Evolutionary conservation across 768 basidiomycete species (phyloP).

Genomic region (Leccinum rimulosum): DNA sequence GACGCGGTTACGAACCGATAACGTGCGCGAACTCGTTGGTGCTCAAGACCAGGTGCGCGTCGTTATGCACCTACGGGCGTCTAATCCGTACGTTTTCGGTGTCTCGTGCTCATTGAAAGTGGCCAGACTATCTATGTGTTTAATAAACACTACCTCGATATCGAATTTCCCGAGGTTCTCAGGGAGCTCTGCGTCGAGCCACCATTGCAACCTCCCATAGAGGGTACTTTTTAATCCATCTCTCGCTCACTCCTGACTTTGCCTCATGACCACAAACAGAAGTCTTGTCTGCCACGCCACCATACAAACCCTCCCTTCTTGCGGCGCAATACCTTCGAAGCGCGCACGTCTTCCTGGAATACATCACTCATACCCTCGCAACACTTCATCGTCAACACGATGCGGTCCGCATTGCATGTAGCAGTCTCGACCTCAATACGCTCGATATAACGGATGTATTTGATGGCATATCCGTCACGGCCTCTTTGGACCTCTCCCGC

Average conservation of each 20-base stretch:
- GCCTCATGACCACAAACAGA: constrained; percentile 36
- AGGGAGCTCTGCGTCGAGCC: constrained; percentile 60
- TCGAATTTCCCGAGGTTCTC: constrained; percentile 63
- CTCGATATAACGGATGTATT: constrained; percentile 71
- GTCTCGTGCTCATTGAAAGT: constrained; percentile 12
- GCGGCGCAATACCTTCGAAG: constrained; percentile 64
- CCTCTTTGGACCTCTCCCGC: constrained; percentile 61
- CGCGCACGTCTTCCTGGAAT: constrained; percentile 63
- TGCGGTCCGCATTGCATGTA: constrained; percentile 70
- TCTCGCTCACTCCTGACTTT: background rate
- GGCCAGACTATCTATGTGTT: constrained; percentile 73
- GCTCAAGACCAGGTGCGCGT: constrained; percentile 66
- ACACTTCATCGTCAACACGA: constrained; percentile 66
- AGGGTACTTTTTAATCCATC: constrained; percentile 45
- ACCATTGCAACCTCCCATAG: constrained; percentile 64
- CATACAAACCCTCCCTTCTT: constrained; percentile 63
- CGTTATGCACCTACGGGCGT: background rate
- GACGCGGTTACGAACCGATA: constrained; percentile 63
- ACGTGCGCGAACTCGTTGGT: constrained; percentile 73
- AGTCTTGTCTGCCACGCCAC: constrained; percentile 64
- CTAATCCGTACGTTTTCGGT: background rate
- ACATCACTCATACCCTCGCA: constrained; percentile 48
- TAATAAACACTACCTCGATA: constrained; percentile 77
- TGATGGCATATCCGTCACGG: constrained; percentile 53
- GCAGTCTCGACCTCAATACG: constrained; percentile 67